A percentile compares a stretch with the other conserved stretches of the same genome.
phyloP scores from a whole-genome alignment of 371 early-diverging fungal genomes.

The Gilbertella persicaria region DNA sequence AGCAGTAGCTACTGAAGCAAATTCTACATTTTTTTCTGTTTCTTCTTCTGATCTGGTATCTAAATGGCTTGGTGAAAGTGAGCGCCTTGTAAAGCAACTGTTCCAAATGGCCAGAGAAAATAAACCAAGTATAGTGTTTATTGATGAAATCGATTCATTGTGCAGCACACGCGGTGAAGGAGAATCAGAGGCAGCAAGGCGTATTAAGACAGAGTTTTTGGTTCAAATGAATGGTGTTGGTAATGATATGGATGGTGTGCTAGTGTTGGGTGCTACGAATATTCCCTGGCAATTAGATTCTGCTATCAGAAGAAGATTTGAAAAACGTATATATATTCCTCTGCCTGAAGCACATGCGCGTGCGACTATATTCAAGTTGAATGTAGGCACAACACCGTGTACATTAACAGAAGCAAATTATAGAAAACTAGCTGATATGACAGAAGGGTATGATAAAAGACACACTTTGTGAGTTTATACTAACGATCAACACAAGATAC shows the following conservation, averaged over 20 bases:
- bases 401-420: constrained; percentile 71
- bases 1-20: constrained; percentile 96
- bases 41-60: constrained; percentile 94
- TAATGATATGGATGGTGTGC: constrained; percentile 89
- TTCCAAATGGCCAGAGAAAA: constrained; percentile 93
- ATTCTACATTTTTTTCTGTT: constrained; percentile 94
- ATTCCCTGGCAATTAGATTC: constrained; percentile 95
- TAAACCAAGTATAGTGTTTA: constrained; percentile 95
- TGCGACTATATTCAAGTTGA: constrained; percentile 86
- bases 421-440: constrained; percentile 71
- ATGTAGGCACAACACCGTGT: constrained; percentile 91
- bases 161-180: constrained; percentile 94
- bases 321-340: constrained; percentile 96
- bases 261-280: constrained; percentile 96
- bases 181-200: constrained; percentile 92
- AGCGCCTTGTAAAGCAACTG: constrained; percentile 90
- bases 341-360: constrained; percentile 90
- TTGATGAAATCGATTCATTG: constrained; percentile 97
- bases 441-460: constrained; percentile 70
- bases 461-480: not conserved
- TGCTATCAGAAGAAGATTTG: constrained; percentile 93
- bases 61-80: constrained; percentile 98
- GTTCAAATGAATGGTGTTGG: constrained; percentile 99
- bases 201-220: constrained; percentile 93
- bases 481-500: too few relatives aligned